Percentiles rank a stretch among this genome's conserved stretches.
phyloP scores from a whole-genome alignment of 2,329 filamentous ascomycete genomes.

The Botrytis fabae region DNA sequence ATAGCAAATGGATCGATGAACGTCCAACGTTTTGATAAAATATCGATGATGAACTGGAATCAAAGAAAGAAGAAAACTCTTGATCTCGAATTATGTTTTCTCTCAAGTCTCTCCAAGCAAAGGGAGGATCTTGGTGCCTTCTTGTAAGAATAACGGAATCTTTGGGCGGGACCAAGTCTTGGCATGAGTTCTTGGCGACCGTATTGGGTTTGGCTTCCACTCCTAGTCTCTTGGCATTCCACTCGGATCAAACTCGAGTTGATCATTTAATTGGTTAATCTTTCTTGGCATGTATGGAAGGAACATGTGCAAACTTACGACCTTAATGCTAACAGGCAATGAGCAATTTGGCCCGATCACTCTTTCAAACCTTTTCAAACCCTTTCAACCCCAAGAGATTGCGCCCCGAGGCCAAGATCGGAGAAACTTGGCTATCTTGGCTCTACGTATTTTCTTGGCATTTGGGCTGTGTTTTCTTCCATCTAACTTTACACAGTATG shows the following conservation, averaged over 20 bases:
- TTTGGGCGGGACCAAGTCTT: conserved; percentile 14
- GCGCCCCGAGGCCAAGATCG: conserved; percentile 25
- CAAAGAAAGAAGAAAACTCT: background rate
- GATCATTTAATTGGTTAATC: background rate
- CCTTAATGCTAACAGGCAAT: background rate
- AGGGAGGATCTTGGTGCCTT: conserved; percentile 19
- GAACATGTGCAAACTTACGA: background rate
- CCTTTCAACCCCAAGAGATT: conserved; percentile 18
- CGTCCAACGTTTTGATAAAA: background rate
- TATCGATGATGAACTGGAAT: background rate
- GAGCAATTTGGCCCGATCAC: background rate
- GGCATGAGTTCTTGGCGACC: conserved; percentile 1
- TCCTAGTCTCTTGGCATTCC: conserved; percentile 21
- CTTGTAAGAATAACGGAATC: conserved; percentile 19
- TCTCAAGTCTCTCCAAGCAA: conserved; percentile 9
- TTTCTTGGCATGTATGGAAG: conserved; percentile 15
- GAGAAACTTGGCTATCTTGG: conserved; percentile 24
- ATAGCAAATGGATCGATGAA: background rate
- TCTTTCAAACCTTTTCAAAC: background rate
- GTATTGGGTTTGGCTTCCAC: background rate
- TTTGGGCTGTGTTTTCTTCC: conserved; percentile 15
- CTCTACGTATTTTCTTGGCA: conserved; percentile 12
- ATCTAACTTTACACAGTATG: background rate
- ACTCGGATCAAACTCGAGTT: conserved; percentile 12
- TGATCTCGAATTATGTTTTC: background rate